Evolutionary conservation across 805 yeast genomes (phyloP).

Genomic region (Myxozyma nipponensis): DNA sequence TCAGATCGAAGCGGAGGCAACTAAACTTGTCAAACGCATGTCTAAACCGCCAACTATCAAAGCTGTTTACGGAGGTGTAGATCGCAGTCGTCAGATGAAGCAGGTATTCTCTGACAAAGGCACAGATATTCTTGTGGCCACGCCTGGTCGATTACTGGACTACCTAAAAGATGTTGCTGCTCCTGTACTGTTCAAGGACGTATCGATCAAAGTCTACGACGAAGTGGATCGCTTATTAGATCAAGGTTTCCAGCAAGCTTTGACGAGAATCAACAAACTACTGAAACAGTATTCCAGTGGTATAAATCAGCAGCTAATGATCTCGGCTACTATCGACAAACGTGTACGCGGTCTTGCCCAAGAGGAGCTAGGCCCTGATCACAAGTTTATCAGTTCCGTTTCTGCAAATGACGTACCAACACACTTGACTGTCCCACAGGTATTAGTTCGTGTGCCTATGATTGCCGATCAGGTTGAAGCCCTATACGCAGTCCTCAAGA

Average conservation of each 20-base stretch:
- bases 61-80: slow-evolving; percentile 19
- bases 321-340: slow-evolving; percentile 82
- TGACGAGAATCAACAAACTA: slow-evolving; percentile 53
- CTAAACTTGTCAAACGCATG: background rate
- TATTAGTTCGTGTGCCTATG: slow-evolving; percentile 23
- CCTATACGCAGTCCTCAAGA: slow-evolving; percentile 69
- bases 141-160: slow-evolving; percentile 94
- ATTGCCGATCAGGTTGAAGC: slow-evolving; percentile 37
- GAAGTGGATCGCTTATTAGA: slow-evolving; percentile 89
- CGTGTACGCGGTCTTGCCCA: slow-evolving; percentile 63
- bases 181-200: slow-evolving; percentile 41
- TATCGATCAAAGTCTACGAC: slow-evolving; percentile 71
- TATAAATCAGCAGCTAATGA: slow-evolving; percentile 59
- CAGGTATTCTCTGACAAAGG: slow-evolving; percentile 59
- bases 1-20: slow-evolving; percentile 53
- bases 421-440: slow-evolving; percentile 64
- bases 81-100: background rate
- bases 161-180: slow-evolving; percentile 42
- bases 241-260: slow-evolving; percentile 68
- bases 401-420: slow-evolving; percentile 60
- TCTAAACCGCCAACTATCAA: background rate
- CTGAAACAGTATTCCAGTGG: slow-evolving; percentile 40
- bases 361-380: slow-evolving; percentile 47
- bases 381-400: slow-evolving; percentile 61
- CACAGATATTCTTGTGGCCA: slow-evolving; percentile 87